Conservation (phyloP, 2,329 filamentous ascomycete species). For the Aspergillus sp. region DNA sequence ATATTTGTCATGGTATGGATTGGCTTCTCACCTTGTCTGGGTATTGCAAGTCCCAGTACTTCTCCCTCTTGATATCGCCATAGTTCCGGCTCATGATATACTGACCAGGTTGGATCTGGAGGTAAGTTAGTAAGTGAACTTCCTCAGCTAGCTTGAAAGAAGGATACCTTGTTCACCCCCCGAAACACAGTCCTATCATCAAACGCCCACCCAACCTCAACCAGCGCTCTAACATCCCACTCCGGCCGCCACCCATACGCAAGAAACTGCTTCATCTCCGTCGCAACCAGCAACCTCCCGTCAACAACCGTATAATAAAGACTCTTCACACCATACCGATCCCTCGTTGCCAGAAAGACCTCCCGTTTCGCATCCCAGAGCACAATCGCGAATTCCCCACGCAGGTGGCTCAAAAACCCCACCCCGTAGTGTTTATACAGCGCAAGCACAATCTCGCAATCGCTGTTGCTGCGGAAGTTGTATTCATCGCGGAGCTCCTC, state of each 20-base stretch:
- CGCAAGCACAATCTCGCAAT: conserved; percentile 55
- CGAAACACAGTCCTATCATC: conserved; percentile 54
- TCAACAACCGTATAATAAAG: conserved; percentile 51
- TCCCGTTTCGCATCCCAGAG: conserved; percentile 49
- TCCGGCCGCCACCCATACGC: conserved; percentile 52
- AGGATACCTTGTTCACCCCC: conserved; percentile 44
- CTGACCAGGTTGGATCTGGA: conserved; percentile 45
- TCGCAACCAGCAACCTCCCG: conserved; percentile 47
- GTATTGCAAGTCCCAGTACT: conserved; percentile 57
- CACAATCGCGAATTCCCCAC: conserved; percentile 57
- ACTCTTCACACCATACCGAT: conserved; percentile 60
- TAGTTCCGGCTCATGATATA: conserved; percentile 44
- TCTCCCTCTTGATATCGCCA: conserved; percentile 38
- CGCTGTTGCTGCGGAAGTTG: conserved; percentile 47
- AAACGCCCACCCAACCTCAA: conserved; percentile 45
- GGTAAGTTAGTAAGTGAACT: no score
- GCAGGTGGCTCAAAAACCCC: conserved; percentile 47
- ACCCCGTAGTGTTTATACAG: conserved; percentile 53
- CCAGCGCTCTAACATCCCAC: conserved; percentile 53
- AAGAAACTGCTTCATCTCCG: conserved; percentile 57
- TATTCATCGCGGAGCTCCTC: conserved; percentile 40
- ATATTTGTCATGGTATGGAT: neutral
- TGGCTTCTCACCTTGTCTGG: conserved; percentile 48
- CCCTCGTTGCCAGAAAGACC: conserved; percentile 50
- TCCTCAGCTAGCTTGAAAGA: no score